These are phyloP conservation scores for Dillenia turbinata DNA, from an alignment of 164 flowering plant genomes.

Conservation along the genomic window DNA sequence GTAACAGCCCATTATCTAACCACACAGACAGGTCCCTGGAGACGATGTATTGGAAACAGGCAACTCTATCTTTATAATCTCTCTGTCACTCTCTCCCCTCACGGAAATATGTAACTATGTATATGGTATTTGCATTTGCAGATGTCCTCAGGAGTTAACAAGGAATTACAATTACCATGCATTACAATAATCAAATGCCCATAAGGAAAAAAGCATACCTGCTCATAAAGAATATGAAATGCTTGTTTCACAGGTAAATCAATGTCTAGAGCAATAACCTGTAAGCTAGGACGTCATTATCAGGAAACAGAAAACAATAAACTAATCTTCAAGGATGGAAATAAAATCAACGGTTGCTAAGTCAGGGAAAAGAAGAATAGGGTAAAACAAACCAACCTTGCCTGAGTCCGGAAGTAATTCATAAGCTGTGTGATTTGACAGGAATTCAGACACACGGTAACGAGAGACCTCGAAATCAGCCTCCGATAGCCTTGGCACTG, in stretches of 20 bases:
- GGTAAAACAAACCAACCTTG: conserved; percentile 68
- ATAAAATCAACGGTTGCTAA: conserved; percentile 6
- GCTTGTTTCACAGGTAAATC: conserved; percentile 91
- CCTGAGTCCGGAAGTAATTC: conserved; percentile 79
- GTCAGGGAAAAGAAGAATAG: conserved; percentile 1
- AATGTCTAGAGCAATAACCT: conserved; percentile 85
- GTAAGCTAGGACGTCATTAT: conserved; percentile 13
- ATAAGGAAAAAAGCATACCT: conserved; percentile 41
- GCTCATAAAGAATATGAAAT: conserved; percentile 85
- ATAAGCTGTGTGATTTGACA: conserved; percentile 48
- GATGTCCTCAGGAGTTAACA: too few species aligned
- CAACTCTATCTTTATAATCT: too few species aligned
- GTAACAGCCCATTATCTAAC: too few species aligned
- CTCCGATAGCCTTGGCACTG: conserved; percentile 34
- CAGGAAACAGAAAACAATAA: background rate
- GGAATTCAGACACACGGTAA: conserved; percentile 38
- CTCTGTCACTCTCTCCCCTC: too few species aligned
- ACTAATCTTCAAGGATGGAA: background rate
- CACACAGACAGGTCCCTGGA: too few species aligned
- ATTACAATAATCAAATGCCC: too few species aligned
- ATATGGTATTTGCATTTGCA: too few species aligned
- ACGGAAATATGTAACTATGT: too few species aligned
- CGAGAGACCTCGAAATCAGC: conserved; percentile 49
- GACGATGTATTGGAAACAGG: too few species aligned
- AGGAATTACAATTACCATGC: too few species aligned